Evolutionary conservation across 1,284 basidiomycete genomes (phyloP).

Genomic region (Ustilago nuda): DNA sequence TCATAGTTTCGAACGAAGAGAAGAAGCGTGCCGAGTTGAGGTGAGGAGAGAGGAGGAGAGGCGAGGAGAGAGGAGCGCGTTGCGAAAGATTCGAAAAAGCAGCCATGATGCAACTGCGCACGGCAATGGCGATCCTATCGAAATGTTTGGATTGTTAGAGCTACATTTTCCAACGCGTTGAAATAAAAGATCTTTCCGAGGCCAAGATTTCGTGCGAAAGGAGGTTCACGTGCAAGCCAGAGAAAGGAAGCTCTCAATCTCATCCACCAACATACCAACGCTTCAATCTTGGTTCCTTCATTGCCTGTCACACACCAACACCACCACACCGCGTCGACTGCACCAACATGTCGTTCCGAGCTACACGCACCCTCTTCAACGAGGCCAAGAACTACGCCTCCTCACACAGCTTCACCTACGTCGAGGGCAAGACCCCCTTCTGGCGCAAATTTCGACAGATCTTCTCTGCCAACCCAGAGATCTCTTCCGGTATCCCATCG

Average conservation of each 20-base stretch:
- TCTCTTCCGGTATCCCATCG: conserved; percentile 89
- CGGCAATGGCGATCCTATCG: neutral
- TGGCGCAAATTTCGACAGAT: conserved; percentile 67
- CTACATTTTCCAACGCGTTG: neutral
- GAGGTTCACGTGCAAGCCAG: neutral
- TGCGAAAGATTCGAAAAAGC: neutral
- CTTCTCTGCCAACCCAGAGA: conserved; percentile 81
- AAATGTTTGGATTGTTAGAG: neutral
- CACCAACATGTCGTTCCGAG: conserved; percentile 47
- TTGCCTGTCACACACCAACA: neutral
- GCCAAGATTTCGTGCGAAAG: neutral
- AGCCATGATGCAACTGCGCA: conserved; percentile 6
- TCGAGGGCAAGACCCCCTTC: conserved; percentile 67
- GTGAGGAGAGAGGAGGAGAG: neutral
- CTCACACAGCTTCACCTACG: conserved; percentile 63
- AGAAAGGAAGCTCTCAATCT: conserved; percentile 1
- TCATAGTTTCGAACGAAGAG: neutral
- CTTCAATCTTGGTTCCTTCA: neutral
- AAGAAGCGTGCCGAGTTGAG: neutral
- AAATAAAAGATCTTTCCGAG: too few relatives aligned
- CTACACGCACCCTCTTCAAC: conserved; percentile 51
- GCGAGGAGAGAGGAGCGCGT: neutral
- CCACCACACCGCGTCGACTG: neutral
- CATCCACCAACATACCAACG: neutral
- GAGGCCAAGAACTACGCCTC: conserved; percentile 59